Evolutionary conservation across 1,284 basidiomycete genomes (phyloP), one percentile per base, ranked within the genome.

Genomic region (Hemileia vastatrix): DNA sequence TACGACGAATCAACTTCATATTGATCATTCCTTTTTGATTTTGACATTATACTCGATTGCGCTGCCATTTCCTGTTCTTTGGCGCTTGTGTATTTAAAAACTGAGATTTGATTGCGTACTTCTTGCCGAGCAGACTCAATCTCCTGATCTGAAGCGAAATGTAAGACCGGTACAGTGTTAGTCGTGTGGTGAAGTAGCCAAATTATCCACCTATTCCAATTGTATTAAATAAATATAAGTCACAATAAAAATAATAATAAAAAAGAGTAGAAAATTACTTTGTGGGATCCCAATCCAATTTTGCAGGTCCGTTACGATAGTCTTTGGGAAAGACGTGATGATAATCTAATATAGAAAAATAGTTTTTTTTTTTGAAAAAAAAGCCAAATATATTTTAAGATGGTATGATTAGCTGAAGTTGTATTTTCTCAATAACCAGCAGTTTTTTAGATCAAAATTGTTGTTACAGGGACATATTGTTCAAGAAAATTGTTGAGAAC

Each of bases 311-410:
- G 40, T 64, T 60, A 48, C 84, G 80, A 72, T 82, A 86, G 71
- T 87, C 86, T 66, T 84, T 82, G 4, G 87, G 87, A 72, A 89
- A 89, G 0, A 86, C 80, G 71, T 89, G 86, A 82, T 89, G 76
- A 44, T 49, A 63, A 54, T 15, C 47, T 51, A 33, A 23, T 18
- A 57, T 33, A n/a, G n/a, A n/a, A n/a, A n/a, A n/a, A n/a, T n/a
- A 45, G 44, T 9, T 45, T 45, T 4, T 8, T 21, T 1, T n/a
- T 4, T 9, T 45, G 44, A 18, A 18, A 45, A 18, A 21, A 45
- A 45, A 18, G 9, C 5, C 11, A 5, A 13, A 43, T 27, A 4
- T 44, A 15, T 24, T 13, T 43, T 33, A 27, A 51, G 19, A 44
- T n/a, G 23, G 15, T 18, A 2, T 11, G 43, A 15, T 33, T 19